phyloP scores from a whole-genome alignment of 2,329 filamentous ascomycete genomes.

The Eutypa lata region DNA sequence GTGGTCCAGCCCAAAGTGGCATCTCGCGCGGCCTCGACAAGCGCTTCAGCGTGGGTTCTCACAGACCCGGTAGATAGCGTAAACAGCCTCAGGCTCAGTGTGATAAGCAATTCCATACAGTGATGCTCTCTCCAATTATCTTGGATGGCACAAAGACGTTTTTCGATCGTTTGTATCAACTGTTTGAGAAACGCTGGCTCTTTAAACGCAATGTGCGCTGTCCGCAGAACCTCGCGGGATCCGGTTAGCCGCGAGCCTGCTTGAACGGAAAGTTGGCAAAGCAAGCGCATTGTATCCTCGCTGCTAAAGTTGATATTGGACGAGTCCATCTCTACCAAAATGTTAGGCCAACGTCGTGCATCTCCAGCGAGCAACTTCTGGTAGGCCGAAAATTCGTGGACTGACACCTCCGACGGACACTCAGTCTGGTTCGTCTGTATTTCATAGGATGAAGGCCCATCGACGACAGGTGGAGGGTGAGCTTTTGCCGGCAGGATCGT shows the following conservation, averaged over 20 bases:
- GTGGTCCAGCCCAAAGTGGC: conserved; percentile 49
- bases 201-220: conserved; percentile 46
- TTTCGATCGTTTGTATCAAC: conserved; percentile 44
- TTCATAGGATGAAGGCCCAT: conserved; percentile 51
- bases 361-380: conserved; percentile 45
- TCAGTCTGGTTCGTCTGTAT: conserved; percentile 46
- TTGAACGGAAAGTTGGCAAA: conserved; percentile 53
- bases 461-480: conserved; percentile 28
- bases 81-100: conserved; percentile 31
- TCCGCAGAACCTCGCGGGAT: conserved; percentile 40
- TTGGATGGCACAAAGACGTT: conserved; percentile 40
- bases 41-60: conserved; percentile 8
- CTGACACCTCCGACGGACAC: conserved; percentile 43
- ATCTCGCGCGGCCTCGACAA: conserved; percentile 39
- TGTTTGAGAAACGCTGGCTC: conserved; percentile 46
- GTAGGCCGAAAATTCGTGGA: conserved; percentile 52
- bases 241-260: conserved; percentile 43
- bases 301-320: conserved; percentile 59
- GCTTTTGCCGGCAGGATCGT: conserved; percentile 7
- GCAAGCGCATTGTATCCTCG: conserved; percentile 44
- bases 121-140: conserved; percentile 58
- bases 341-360: conserved; percentile 45
- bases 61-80: conserved; percentile 1
- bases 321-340: conserved; percentile 48
- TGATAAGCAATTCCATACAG: conserved; percentile 56